A percentile compares a stretch with the other conserved stretches of the same genome.
Conservation (phyloP, 345 rosid genomes). For the Draba incana region DNA sequence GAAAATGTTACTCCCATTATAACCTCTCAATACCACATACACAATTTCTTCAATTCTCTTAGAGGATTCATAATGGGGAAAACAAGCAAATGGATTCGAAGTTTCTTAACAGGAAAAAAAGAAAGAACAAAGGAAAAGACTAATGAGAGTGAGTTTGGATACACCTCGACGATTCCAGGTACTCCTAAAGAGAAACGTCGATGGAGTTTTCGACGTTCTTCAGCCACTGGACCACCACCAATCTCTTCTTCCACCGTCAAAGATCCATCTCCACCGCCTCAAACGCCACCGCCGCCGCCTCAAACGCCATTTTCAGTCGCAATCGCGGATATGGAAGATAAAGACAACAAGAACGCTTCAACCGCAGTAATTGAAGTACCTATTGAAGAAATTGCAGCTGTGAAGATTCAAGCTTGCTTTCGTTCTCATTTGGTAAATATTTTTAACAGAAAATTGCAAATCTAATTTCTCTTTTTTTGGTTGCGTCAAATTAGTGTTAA, state of each 20-base stretch:
- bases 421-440: conserved; percentile 80
- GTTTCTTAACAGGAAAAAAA: conserved; percentile 75
- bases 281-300: conserved; percentile 7
- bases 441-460: neutral
- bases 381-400: conserved; percentile 64
- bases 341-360: conserved; percentile 6
- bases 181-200: conserved; percentile 81
- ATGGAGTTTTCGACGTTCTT: conserved; percentile 91
- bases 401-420: conserved; percentile 73
- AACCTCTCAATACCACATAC: conserved; percentile 33
- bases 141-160: conserved; percentile 44
- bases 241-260: conserved; percentile 7
- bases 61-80: conserved; percentile 62
- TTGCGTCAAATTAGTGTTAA: neutral
- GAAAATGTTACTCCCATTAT: conserved; percentile 29
- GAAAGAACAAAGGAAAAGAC: conserved; percentile 51
- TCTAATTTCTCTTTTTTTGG: neutral
- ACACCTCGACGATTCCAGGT: conserved; percentile 54
- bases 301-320: conserved; percentile 20
- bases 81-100: conserved; percentile 79
- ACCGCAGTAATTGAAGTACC: neutral
- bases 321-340: conserved; percentile 16
- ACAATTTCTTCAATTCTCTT: conserved; percentile 29
- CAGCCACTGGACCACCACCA: conserved; percentile 51
- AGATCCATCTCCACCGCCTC: conserved; percentile 38